A percentile compares a stretch with the other conserved stretches of the same genome.
These are phyloP conservation scores for Cicer judaicum DNA, from an alignment of 306 rosid species.

Conservation along the genomic window DNA sequence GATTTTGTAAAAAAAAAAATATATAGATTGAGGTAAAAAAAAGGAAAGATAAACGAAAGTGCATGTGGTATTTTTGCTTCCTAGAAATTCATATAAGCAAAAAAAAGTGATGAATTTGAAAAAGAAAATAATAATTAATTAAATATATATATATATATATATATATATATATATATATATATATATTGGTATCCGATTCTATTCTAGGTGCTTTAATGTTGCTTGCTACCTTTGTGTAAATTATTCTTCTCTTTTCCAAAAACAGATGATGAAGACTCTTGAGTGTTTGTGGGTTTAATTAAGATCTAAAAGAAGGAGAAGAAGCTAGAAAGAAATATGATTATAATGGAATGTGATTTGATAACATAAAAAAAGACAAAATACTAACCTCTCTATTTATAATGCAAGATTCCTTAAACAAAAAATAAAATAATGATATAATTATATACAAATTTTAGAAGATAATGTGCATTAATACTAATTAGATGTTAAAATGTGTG, in stretches of 20 bases:
- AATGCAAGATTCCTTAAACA: too few relatives aligned
- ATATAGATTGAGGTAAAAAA: background rate
- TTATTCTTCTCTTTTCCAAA: slow-evolving; percentile 8
- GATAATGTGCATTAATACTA: too few relatives aligned
- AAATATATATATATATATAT: background rate
- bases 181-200: slow-evolving; percentile 14
- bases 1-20: background rate
- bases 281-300: too few relatives aligned
- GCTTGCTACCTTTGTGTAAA: slow-evolving; percentile 17
- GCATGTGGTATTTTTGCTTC: background rate
- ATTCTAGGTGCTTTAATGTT: slow-evolving; percentile 22
- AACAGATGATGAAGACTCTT: background rate
- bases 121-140: background rate
- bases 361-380: too few relatives aligned
- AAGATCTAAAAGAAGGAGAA: too few relatives aligned
- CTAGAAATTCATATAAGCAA: background rate
- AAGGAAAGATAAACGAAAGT: slow-evolving; percentile 25
- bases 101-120: background rate
- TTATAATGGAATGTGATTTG: too few relatives aligned
- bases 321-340: too few relatives aligned
- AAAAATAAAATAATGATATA: too few relatives aligned
- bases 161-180: too few relatives aligned
- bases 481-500: too few relatives aligned
- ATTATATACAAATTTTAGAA: too few relatives aligned
- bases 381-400: too few relatives aligned